Base-by-base conservation (phyloP, 345 rosid genomes). In the Hibiscus mutabilis region DNA sequence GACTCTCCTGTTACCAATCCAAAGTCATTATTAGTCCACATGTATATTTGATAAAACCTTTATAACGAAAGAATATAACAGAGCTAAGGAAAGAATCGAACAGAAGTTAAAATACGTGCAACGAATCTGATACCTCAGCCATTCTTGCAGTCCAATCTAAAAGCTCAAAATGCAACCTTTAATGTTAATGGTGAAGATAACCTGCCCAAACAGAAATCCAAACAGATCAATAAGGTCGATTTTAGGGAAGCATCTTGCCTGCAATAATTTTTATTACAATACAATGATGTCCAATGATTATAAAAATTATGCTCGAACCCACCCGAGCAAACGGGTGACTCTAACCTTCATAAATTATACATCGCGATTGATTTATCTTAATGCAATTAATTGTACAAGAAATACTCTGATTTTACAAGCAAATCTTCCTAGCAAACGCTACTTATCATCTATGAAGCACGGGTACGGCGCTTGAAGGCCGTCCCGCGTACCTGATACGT, bases 71-170 rank as follows among this genome's bases (percentile, higher is more conserved):
- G 1, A 40, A 65, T 5, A 22, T 42, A 42, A 37, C 42, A 13
- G 5, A 46, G 22, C 29, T 6, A 52, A 22, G 49, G 47, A 60
- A 35, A 53, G 6, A 70, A 4, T n/a, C 19, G 27, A 51, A 44
- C 35, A 8, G 11, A 67, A 62, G 18, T 11, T 10, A 69, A 40
- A 46, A 57, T 19, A 60, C 6, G 67, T n/a, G 11, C 59, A 37
- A 1, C 4, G 56, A 19, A 63, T 35, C 69, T 19, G 18, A 40
- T 81, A 88, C 96, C 98, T 92, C 96, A 57, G 88, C 89, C 98
- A 90, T 92, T 70, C 71, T 47, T 21, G 33, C 70, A 51, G 63
- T 37, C 29, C 31, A 49, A 68, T 47, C 29, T 27, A 31, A 12
- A 61, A 60, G 29, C 25, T 27, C 25, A 21, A 21, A 56, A 56